A percentile compares a stretch with the other conserved stretches of the same genome.
These are phyloP conservation scores for Pythium guiyangense DNA, from an alignment of 352 stramenopile genomes.

Conservation along the genomic window DNA sequence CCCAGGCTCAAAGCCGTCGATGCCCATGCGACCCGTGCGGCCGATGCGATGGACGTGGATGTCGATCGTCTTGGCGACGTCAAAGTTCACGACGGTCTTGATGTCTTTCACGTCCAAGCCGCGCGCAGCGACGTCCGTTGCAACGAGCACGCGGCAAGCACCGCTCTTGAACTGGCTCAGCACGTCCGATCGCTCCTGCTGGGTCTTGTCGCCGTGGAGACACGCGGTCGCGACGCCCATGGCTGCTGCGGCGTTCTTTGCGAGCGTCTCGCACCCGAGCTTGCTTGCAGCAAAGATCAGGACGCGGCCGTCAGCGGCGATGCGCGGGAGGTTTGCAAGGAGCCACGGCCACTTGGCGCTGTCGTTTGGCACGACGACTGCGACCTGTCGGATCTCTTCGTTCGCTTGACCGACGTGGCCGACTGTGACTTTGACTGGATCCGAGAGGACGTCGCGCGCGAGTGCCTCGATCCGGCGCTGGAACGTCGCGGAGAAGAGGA, in stretches of 20 bases:
- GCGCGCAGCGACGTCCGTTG: conserved; percentile 86
- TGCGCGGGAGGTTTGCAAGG: conserved; percentile 40
- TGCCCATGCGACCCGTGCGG: conserved; percentile 80
- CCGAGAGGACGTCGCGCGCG: conserved; percentile 69
- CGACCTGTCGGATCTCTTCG: conserved; percentile 85
- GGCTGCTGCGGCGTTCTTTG: conserved; percentile 49
- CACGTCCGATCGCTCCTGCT: conserved; percentile 67
- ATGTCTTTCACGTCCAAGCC: conserved; percentile 89
- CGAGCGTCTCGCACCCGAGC: conserved; percentile 76
- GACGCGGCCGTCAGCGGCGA: conserved; percentile 71
- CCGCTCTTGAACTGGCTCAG: conserved; percentile 62
- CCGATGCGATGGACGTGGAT: conserved; percentile 89
- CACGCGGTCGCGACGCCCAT: conserved; percentile 32
- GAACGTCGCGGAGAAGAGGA: conserved; percentile 89
- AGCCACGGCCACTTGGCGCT: conserved; percentile 88
- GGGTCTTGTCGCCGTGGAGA: conserved; percentile 80
- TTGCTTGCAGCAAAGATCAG: conserved; percentile 88
- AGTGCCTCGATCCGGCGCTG: conserved; percentile 62
- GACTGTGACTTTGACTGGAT: conserved; percentile 83
- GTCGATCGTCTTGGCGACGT: conserved; percentile 91
- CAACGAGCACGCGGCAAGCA: conserved; percentile 67
- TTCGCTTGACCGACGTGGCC: conserved; percentile 82
- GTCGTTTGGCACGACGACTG: conserved; percentile 68
- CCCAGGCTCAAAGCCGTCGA: conserved; percentile 72
- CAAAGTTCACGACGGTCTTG: conserved; percentile 89